phyloP scores from a whole-genome alignment of 371 early-diverging fungal genomes.

The Lichtheimia hyalospora region DNA sequence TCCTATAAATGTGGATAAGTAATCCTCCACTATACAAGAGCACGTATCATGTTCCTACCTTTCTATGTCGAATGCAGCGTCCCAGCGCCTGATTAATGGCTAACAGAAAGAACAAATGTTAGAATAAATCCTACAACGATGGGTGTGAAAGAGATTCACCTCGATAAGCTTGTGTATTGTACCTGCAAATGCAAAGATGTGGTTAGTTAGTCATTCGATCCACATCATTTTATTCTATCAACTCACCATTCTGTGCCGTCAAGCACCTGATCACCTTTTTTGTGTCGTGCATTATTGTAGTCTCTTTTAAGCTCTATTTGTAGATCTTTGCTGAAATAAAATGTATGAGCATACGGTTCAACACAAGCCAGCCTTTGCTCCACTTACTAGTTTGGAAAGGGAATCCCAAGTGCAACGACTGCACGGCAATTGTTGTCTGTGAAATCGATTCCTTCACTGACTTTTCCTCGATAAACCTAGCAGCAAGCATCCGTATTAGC shows the following conservation, averaged over 20 bases:
- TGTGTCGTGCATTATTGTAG: conserved; percentile 33
- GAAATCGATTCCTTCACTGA: conserved; percentile 96
- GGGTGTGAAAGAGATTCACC: conserved; percentile 15
- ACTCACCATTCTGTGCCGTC: conserved; percentile 30
- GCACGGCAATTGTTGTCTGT: conserved; percentile 86
- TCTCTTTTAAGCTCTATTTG: conserved; percentile 38
- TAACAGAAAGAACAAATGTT: background rate
- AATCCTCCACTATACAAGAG: background rate
- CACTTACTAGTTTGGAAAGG: conserved; percentile 67
- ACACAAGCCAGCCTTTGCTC: too few species aligned
- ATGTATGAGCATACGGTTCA: background rate
- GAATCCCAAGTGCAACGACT: conserved; percentile 91
- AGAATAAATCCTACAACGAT: background rate
- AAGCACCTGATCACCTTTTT: conserved; percentile 10
- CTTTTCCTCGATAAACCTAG: conserved; percentile 84
- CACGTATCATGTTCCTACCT: conserved; percentile 43
- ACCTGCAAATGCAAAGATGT: conserved; percentile 49
- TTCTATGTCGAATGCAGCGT: conserved; percentile 89
- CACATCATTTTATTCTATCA: background rate
- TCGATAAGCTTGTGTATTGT: conserved; percentile 83
- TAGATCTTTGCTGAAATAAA: conserved; percentile 30
- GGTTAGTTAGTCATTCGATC: background rate
- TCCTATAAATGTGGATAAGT: conserved; percentile 1
- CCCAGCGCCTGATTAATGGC: conserved; percentile 97
- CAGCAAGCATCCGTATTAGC: conserved; percentile 7